Conservation (phyloP, 345 rosid species). For the Toxicodendron radicans region DNA sequence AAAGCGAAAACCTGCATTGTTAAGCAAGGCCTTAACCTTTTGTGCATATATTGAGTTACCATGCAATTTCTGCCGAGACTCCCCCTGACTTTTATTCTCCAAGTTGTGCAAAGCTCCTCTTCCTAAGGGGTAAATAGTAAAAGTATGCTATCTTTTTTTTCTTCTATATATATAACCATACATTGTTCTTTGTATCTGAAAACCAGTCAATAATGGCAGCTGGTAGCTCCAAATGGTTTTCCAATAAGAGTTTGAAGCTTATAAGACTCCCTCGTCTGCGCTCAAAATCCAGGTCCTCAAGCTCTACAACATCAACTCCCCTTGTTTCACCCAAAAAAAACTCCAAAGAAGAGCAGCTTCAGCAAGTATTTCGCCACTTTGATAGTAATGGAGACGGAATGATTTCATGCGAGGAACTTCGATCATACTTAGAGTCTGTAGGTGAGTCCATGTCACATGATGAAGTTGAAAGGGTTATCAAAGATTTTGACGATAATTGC, state of each 20-base stretch:
- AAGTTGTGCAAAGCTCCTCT: not conserved
- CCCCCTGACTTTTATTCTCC: not conserved
- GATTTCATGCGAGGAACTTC: constrained; percentile 29
- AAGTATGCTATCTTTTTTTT: too few relatives aligned
- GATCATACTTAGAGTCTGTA: constrained; percentile 23
- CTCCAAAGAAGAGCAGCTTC: constrained; percentile 15
- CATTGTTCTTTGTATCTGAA: not conserved
- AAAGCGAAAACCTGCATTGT: not conserved
- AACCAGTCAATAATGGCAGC: constrained; percentile 17
- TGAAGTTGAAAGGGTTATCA: constrained; percentile 16
- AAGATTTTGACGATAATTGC: constrained; percentile 25
- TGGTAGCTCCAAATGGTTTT: constrained; percentile 16
- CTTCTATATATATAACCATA: too few relatives aligned
- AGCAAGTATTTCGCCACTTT: constrained; percentile 25
- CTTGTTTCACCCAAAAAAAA: not conserved
- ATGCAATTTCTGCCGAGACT: not conserved
- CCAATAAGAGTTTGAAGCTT: constrained; percentile 16
- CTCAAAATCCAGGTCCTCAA: constrained; percentile 5
- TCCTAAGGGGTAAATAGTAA: too few relatives aligned
- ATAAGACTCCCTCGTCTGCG: constrained; percentile 8
- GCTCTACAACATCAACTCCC: not conserved
- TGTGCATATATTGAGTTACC: not conserved
- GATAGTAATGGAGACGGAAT: constrained; percentile 28
- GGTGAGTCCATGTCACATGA: constrained; percentile 26
- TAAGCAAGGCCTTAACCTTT: not conserved